Evolutionary conservation across 371 early-diverging fungal genomes (phyloP), one percentile per base, ranked within the genome.

Genomic region (Entomophthora muscae): DNA sequence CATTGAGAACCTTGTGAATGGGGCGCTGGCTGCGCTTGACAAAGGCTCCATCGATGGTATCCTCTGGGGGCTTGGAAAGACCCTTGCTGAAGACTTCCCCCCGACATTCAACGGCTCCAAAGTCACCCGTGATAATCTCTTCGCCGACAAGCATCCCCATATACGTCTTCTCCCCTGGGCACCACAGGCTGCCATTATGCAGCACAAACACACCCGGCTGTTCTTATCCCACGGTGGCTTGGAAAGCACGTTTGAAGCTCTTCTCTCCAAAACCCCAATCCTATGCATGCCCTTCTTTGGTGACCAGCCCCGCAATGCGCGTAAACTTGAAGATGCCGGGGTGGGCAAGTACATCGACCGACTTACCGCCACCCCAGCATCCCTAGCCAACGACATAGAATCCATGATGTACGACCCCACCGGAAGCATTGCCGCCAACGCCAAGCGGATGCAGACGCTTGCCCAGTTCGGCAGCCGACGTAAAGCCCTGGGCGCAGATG

Each of bases 251-350:
- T 27, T 57, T 17, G 65, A 64, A 58, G 13, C 28, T 1, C 23
- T 64, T 17, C 28, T 52, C 32, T 54, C 58, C 22, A 53, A 28
- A 1, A 58, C 58, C 1, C 65, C 65, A 26, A 64, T 64, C 21
- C 52, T n/a, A n/a, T n/a, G n/a, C n/a, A n/a, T n/a, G n/a, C n/a
- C n/a, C n/a, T n/a, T n/a, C n/a, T n/a, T n/a, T 64, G 3, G 29
- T 5, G 65, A 64, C 31, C 65, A 64, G 31, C 53, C 33, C 13
- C n/a, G 52, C 1, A 64, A 64, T 29, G 65, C 65, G n/a, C 31
- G 33, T 2, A 59, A 59, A 32, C 2, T 2, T 2, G 33, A 32
- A 32, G 60, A 59, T 5, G 17, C n/a, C 21, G 33, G 60, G 5
- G 31, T 59, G 17, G 31, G 60, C 42, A 31, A 31, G 10, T 57